Evolutionary conservation across 176 grass and related monocot species (phyloP).

Genomic region (Oryza glaberrima): DNA sequence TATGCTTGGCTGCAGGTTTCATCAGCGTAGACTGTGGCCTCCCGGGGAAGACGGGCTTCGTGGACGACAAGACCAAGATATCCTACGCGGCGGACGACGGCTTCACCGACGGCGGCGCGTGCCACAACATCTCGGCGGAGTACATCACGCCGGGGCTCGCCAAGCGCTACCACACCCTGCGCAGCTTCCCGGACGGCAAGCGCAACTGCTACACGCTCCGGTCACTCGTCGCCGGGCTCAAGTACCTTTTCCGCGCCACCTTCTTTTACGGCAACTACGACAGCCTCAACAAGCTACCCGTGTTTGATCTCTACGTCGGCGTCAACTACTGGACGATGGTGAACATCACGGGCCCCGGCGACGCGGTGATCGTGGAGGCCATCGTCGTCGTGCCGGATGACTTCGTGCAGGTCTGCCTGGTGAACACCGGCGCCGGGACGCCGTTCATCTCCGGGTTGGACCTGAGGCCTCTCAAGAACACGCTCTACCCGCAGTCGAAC

Average conservation of each 20-base stretch:
- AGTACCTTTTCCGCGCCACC: slow-evolving; percentile 48
- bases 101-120: slow-evolving; percentile 52
- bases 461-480: slow-evolving; percentile 52
- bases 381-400: slow-evolving; percentile 12
- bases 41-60: slow-evolving; percentile 33
- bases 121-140: slow-evolving; percentile 41
- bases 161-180: slow-evolving; percentile 9
- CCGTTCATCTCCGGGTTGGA: slow-evolving; percentile 73
- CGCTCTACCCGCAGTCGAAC: slow-evolving; percentile 31
- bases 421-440: slow-evolving; percentile 55
- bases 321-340: slow-evolving; percentile 56
- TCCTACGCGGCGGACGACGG: slow-evolving; percentile 25
- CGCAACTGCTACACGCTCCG: slow-evolving; percentile 65
- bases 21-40: slow-evolving; percentile 69
- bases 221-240: slow-evolving; percentile 29
- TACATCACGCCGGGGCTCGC: neutral
- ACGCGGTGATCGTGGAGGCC: neutral
- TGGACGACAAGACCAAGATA: slow-evolving; percentile 35
- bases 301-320: slow-evolving; percentile 63
- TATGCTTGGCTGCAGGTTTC: slow-evolving; percentile 46
- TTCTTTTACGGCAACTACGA: slow-evolving; percentile 77
- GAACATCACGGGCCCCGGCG: slow-evolving; percentile 27
- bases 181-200: slow-evolving; percentile 58
- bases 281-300: slow-evolving; percentile 8
- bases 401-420: slow-evolving; percentile 56